Conservation (phyloP, 2,329 filamentous ascomycete genomes). For the Hypoxylon sp. region DNA sequence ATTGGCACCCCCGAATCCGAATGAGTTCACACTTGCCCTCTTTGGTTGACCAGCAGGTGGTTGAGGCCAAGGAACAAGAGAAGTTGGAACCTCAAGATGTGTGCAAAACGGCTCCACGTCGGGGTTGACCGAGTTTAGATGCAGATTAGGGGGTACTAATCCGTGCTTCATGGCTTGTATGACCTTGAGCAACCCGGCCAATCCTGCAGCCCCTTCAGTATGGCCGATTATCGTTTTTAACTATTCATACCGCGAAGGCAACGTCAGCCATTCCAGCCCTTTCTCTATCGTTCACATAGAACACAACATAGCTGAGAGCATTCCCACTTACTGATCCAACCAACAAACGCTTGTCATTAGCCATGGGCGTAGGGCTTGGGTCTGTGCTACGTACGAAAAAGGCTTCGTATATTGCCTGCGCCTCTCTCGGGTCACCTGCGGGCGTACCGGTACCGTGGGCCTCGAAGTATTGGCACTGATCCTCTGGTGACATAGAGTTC, state of each 20-base stretch:
- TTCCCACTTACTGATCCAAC: slow-evolving; percentile 55
- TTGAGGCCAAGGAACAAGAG: slow-evolving; percentile 55
- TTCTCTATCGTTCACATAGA: neutral
- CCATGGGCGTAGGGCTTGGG: slow-evolving; percentile 16
- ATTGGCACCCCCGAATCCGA: slow-evolving; percentile 63
- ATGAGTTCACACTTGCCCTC: slow-evolving; percentile 62
- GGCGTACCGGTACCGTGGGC: slow-evolving; percentile 62
- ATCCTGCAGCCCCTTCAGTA: slow-evolving; percentile 65
- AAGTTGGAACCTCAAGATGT: slow-evolving; percentile 56
- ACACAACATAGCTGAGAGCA: neutral
- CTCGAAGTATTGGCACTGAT: slow-evolving; percentile 64
- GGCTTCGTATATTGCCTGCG: slow-evolving; percentile 60
- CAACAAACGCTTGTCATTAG: slow-evolving; percentile 49
- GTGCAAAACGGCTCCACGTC: slow-evolving; percentile 57
- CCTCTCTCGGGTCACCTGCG: slow-evolving; percentile 61
- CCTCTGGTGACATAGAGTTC: slow-evolving; percentile 52
- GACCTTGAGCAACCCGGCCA: slow-evolving; percentile 65
- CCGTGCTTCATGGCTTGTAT: slow-evolving; percentile 60
- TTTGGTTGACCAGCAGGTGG: slow-evolving; percentile 56
- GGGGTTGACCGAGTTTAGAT: slow-evolving; percentile 60
- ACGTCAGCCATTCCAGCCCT: neutral
- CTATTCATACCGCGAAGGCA: slow-evolving; percentile 51
- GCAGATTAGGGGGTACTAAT: slow-evolving; percentile 61
- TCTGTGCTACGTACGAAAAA: slow-evolving; percentile 54
- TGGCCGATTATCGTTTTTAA: slow-evolving; percentile 65